Evolutionary conservation across 1,284 basidiomycete genomes (phyloP).

Genomic region (Irpex rosettiformis): DNA sequence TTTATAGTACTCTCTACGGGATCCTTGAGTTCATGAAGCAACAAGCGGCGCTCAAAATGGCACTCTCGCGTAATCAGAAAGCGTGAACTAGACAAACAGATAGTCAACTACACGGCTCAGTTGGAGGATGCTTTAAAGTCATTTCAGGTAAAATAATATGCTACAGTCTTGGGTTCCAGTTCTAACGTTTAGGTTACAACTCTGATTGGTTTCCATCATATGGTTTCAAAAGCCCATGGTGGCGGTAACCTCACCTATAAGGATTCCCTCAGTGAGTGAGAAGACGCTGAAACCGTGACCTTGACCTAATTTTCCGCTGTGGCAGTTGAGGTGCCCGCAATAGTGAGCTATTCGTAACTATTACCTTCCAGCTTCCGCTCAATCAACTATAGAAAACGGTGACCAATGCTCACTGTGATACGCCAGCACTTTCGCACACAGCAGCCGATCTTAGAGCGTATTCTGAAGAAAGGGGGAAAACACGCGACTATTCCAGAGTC

Average conservation of each 20-base stretch:
- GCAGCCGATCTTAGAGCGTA: background rate
- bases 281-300: background rate
- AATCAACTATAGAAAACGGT: background rate
- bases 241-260: too few relatives aligned
- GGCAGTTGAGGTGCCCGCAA: background rate
- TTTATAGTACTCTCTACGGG: conserved; percentile 10
- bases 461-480: background rate
- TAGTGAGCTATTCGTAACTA: background rate
- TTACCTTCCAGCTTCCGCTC: background rate
- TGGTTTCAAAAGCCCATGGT: background rate
- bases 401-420: background rate
- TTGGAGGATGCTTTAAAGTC: conserved; percentile 18
- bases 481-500: too few relatives aligned
- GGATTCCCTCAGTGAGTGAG: background rate
- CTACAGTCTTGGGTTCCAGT: too few relatives aligned
- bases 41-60: conserved; percentile 18
- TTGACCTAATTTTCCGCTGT: background rate
- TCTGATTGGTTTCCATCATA: background rate
- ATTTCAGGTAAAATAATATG: conserved; percentile 16
- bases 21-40: conserved; percentile 19
- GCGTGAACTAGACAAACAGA: conserved; percentile 15
- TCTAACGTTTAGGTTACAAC: background rate
- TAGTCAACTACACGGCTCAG: conserved; percentile 15
- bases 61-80: conserved; percentile 19
- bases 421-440: background rate